Base-by-base conservation (phyloP, 768 basidiomycete genomes). In the Xerocomus brunneocitrinus region DNA sequence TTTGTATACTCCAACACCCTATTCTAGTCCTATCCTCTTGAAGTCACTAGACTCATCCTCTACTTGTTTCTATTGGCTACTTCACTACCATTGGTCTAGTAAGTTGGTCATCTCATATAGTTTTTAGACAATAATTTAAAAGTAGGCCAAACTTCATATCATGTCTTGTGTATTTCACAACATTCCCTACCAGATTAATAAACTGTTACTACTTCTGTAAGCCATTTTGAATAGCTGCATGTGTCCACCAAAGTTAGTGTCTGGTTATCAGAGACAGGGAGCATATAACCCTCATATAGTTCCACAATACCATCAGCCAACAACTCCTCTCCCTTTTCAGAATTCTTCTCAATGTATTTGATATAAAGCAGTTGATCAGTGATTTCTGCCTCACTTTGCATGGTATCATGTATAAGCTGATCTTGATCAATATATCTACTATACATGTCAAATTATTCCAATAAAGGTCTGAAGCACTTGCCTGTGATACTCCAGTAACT, bases 401-500 rank as follows among this genome's bases (percentile, higher is more conserved):
- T 80, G 2, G 80, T 75, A 56, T 84, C 81, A 34, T 84, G 71
- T 24, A 88, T 74, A 45, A 84, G 81, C 52, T 84, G 78, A 57
- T 79, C 84, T 63, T 90, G 86, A 62, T 87, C 84, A 59, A 91
- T 83, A 62, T 91, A 89, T 46, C 85, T 87, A 49, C 16, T 13
- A 25, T 35, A 22, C 24, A 39, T 13, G 34, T 60, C 25, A 60
- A 41, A n/a, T 41, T 12, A 30, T 10, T 10, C 27, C 8, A 16
- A 25, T 13, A 46, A 3, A 52, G 19, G 3, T 7, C 7, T 1
- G 39, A 32, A 40, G 14, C 12, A 66, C 79, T 31, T 47, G 86
- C 84, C 82, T 83, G 60, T 84, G 80, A 67, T 91, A 92, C 65
- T 91, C 89, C 0, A 76, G 73, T 55, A 82, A 76, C 63, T 91